A percentile compares a stretch with the other conserved stretches of the same genome.
These are phyloP conservation scores for Fusarium foetens DNA, from an alignment of 2,329 filamentous ascomycete species.

Conservation along the genomic window DNA sequence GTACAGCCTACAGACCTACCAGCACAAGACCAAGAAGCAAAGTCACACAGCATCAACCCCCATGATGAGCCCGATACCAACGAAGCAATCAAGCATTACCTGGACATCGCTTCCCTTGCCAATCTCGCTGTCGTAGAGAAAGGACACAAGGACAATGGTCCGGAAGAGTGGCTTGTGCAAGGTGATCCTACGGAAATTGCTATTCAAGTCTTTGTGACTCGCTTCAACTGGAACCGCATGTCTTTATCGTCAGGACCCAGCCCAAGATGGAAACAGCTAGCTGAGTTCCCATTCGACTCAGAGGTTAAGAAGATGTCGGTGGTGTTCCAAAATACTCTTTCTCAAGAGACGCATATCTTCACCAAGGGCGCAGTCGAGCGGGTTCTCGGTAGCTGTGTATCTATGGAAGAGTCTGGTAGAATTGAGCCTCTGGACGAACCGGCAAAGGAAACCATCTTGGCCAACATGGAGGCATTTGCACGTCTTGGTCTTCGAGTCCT, in stretches of 20 bases:
- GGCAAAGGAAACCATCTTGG: constrained; percentile 63
- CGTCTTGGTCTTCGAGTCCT: constrained; percentile 73
- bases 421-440: constrained; percentile 46
- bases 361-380: constrained; percentile 75
- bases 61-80: constrained; percentile 55
- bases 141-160: constrained; percentile 54
- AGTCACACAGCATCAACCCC: constrained; percentile 42
- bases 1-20: constrained; percentile 36
- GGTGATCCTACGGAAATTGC: constrained; percentile 76
- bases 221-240: constrained; percentile 71
- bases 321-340: constrained; percentile 62
- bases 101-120: constrained; percentile 72
- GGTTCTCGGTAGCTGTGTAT: constrained; percentile 68
- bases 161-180: constrained; percentile 69
- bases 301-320: constrained; percentile 82
- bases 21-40: constrained; percentile 31
- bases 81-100: constrained; percentile 61
- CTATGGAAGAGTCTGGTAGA: constrained; percentile 54
- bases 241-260: constrained; percentile 59
- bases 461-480: constrained; percentile 74
- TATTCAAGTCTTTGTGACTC: constrained; percentile 76
- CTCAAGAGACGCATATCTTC: constrained; percentile 59
- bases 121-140: constrained; percentile 68
- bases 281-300: constrained; percentile 79
- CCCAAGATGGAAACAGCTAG: constrained; percentile 65